Evolutionary conservation across 164 flowering plant genomes (phyloP).

Genomic region (Chimonanthus praecox): DNA sequence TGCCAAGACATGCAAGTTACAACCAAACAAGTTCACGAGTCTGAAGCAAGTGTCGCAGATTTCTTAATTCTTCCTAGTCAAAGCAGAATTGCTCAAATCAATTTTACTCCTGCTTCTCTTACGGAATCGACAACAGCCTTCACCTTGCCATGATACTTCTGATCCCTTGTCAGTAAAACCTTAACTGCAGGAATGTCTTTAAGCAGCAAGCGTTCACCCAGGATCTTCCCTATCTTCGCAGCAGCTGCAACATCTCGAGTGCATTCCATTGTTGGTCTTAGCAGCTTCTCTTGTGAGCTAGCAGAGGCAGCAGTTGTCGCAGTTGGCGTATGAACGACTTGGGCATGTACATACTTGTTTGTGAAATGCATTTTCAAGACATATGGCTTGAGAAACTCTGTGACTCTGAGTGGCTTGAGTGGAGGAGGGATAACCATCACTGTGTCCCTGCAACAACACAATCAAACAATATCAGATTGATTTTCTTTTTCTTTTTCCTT

Average conservation of each 20-base stretch:
- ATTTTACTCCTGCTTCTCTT: constrained; percentile 60
- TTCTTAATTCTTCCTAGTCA: background rate
- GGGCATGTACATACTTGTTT: constrained; percentile 73
- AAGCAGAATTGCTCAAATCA: constrained; percentile 24
- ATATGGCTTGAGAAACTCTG: constrained; percentile 69
- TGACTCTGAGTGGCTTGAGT: constrained; percentile 47
- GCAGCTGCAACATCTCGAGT: constrained; percentile 85
- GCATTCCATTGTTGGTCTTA: constrained; percentile 46
- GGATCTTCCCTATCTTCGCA: constrained; percentile 64
- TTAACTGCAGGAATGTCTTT: constrained; percentile 70
- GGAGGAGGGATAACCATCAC: constrained; percentile 81
- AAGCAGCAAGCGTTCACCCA: constrained; percentile 61
- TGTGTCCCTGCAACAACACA: constrained; percentile 9
- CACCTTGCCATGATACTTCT: constrained; percentile 80
- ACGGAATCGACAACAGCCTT: constrained; percentile 74
- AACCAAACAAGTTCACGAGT: background rate
- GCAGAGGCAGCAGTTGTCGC: constrained; percentile 78
- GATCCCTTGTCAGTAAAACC: constrained; percentile 56
- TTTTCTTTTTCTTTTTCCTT: too few species aligned
- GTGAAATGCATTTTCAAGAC: constrained; percentile 80
- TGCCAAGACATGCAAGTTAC: background rate
- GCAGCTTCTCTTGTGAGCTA: constrained; percentile 70
- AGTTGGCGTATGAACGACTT: constrained; percentile 76
- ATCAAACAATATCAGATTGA: background rate
- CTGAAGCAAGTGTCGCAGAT: background rate